These are phyloP conservation scores for Harringtonia lauricola DNA, from an alignment of 2,329 filamentous ascomycete genomes.

Conservation along the genomic window DNA sequence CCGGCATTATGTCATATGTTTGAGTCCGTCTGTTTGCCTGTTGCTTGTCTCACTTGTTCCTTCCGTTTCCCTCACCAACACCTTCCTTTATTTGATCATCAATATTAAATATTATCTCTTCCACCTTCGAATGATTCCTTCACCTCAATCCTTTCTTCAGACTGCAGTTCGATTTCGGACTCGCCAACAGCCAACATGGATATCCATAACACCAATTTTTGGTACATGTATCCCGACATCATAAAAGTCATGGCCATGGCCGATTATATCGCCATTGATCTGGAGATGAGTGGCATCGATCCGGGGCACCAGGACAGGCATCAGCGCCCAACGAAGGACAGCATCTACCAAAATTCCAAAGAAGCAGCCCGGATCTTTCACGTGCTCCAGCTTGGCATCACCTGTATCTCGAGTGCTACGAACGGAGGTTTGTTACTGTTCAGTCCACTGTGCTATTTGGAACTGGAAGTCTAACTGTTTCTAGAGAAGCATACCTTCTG, in stretches of 20 bases:
- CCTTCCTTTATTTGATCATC: too few species aligned
- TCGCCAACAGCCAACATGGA: constrained; percentile 17
- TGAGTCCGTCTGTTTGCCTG: too few species aligned
- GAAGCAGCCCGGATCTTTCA: constrained; percentile 19
- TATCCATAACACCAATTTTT: constrained; percentile 17
- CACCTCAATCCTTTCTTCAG: neutral
- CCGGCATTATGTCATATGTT: too few species aligned
- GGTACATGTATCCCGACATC: constrained; percentile 17
- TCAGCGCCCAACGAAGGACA: constrained; percentile 4
- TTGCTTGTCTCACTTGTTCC: too few species aligned
- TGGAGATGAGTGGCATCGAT: constrained; percentile 27
- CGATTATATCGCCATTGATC: constrained; percentile 22
- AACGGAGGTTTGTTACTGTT: constrained; percentile 7
- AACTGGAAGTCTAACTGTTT: too few species aligned
- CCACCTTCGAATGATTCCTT: too few species aligned
- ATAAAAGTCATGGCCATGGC: constrained; percentile 18
- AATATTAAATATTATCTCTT: too few species aligned
- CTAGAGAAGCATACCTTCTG: constrained; percentile 10
- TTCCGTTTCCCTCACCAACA: too few species aligned
- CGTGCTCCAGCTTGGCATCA: constrained; percentile 25
- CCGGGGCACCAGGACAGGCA: neutral
- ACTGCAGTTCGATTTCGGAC: too few species aligned
- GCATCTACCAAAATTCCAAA: constrained; percentile 18
- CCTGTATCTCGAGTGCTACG: constrained; percentile 15
- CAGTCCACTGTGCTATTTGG: too few species aligned